A percentile compares a stretch with the other conserved stretches of the same genome.
phyloP scores from a whole-genome alignment of 768 basidiomycete species.

The Panaeolus cyanescens region DNA sequence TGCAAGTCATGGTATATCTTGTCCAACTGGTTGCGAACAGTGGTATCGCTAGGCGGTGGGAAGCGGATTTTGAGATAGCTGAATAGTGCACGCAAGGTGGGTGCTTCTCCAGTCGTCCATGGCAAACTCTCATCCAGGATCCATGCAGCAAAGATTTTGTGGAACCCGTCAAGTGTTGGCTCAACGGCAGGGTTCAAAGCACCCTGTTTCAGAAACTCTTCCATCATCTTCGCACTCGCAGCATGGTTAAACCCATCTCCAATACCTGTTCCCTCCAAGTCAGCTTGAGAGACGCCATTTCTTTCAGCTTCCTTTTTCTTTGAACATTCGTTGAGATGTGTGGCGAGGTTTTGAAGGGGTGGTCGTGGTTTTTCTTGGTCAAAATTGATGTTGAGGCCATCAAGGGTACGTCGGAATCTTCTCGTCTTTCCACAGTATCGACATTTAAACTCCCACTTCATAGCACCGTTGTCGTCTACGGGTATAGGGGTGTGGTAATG shows the following conservation, averaged over 20 bases:
- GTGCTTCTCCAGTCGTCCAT: slow-evolving; percentile 29
- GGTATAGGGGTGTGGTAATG: not conserved
- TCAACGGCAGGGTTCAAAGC: slow-evolving; percentile 29
- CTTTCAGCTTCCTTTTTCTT: slow-evolving; percentile 3
- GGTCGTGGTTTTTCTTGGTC: slow-evolving; percentile 21
- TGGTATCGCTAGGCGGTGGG: slow-evolving; percentile 14
- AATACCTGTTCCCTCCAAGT: too few species aligned
- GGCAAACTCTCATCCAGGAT: slow-evolving; percentile 31
- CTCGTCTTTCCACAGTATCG: not conserved
- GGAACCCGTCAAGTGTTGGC: slow-evolving; percentile 26
- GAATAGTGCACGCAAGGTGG: slow-evolving; percentile 13
- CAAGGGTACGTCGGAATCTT: slow-evolving; percentile 8
- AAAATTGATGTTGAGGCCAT: slow-evolving; percentile 10
- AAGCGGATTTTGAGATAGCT: slow-evolving; percentile 15
- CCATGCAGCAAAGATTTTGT: slow-evolving; percentile 30
- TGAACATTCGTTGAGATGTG: slow-evolving; percentile 20
- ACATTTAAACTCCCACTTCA: slow-evolving; percentile 10
- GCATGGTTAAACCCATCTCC: slow-evolving; percentile 14
- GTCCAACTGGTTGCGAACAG: slow-evolving; percentile 14
- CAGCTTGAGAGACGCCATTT: too few species aligned
- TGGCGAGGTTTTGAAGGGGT: slow-evolving; percentile 25
- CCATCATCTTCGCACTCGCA: slow-evolving; percentile 26
- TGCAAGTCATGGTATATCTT: slow-evolving; percentile 16
- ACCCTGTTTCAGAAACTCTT: slow-evolving; percentile 30
- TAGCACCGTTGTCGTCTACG: not conserved